Evolutionary conservation across 2,329 filamentous ascomycete species (phyloP).

Genomic region (Diaporthe humulicola): DNA sequence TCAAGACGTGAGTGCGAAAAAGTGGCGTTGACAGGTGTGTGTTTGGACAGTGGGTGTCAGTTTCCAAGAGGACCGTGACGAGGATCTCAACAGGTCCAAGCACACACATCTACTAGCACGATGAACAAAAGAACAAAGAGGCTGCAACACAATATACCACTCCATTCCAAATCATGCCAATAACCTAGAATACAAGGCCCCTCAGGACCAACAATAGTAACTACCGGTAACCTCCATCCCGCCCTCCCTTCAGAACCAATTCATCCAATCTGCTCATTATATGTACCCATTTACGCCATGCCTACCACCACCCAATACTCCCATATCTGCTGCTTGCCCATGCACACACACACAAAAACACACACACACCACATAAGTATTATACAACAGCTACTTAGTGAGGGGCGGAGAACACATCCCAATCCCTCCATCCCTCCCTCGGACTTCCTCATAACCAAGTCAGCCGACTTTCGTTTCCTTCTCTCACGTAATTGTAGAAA

Average conservation of each 20-base stretch:
- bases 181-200: not conserved
- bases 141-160: not conserved
- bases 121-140: no score
- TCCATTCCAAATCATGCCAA: not conserved
- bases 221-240: not conserved
- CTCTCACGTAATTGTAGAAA: not conserved
- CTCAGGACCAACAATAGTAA: not conserved
- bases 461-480: not conserved
- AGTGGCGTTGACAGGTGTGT: no score
- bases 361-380: no score
- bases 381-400: not conserved
- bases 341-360: not conserved
- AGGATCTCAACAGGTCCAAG: no score
- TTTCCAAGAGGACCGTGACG: no score
- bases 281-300: constrained; percentile 3
- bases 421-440: not conserved
- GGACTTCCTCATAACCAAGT: not conserved
- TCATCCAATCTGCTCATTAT: constrained; percentile 10
- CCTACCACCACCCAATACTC: not conserved
- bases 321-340: not conserved
- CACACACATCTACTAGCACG: not conserved
- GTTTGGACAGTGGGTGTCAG: no score
- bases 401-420: no score
- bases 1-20: not conserved
- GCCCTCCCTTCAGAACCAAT: not conserved